Evolutionary conservation across 1,139 yeast species (phyloP).

Genomic region (Lodderomyces margitis): DNA sequence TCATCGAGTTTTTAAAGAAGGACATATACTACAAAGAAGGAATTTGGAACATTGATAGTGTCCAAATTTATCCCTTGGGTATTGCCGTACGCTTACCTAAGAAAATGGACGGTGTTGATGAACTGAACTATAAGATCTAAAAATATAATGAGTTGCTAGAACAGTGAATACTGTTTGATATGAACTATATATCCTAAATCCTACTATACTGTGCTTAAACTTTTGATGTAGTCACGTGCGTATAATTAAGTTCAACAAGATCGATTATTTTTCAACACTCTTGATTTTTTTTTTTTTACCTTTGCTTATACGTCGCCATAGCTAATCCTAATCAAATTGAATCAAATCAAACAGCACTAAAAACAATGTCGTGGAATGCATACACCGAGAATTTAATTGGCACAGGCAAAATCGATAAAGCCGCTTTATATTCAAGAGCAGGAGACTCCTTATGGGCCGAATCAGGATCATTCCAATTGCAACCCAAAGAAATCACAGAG

Average conservation of each 20-base stretch:
- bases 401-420: slow-evolving; percentile 85
- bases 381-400: slow-evolving; percentile 90
- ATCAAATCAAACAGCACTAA: not conserved
- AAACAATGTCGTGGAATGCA: slow-evolving; percentile 57
- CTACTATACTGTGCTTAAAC: too few species aligned
- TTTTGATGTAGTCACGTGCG: too few species aligned
- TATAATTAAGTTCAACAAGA: too few species aligned
- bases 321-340: not conserved
- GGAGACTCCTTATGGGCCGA: slow-evolving; percentile 97
- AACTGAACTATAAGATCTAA: slow-evolving; percentile 19
- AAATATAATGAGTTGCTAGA: too few species aligned
- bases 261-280: not conserved
- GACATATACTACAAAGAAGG: slow-evolving; percentile 67
- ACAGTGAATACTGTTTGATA: too few species aligned
- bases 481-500: slow-evolving; percentile 67
- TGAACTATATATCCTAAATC: too few species aligned
- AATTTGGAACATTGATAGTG: slow-evolving; percentile 73
- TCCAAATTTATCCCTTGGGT: slow-evolving; percentile 54
- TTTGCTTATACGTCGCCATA: not conserved
- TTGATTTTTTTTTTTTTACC: not conserved
- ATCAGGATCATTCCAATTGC: slow-evolving; percentile 66
- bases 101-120: slow-evolving; percentile 25
- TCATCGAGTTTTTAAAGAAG: slow-evolving; percentile 56
- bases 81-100: slow-evolving; percentile 36
- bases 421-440: slow-evolving; percentile 89